phyloP scores from a whole-genome alignment of 495 filamentous ascomycete species.

The Penicillium nucicola region DNA sequence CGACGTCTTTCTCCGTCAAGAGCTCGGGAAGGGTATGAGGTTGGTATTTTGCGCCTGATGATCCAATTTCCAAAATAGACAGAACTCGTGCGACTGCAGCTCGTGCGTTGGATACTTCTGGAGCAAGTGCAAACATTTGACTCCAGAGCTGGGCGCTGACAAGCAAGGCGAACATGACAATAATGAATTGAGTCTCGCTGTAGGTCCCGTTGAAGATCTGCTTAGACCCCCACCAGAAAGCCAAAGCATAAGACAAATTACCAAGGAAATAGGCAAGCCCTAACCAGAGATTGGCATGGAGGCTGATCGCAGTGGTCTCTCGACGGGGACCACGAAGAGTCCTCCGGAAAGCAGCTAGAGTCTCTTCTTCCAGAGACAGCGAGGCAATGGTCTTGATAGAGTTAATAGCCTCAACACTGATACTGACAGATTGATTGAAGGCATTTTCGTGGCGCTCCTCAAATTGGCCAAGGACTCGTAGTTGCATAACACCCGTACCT shows the following conservation, averaged over 20 bases:
- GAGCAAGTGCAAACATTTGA: constrained; percentile 63
- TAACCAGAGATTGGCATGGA: constrained; percentile 34
- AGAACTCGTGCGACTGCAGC: too few relatives aligned
- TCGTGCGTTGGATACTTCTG: constrained; percentile 55
- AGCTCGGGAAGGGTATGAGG: too few relatives aligned
- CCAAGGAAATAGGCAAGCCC: constrained; percentile 39
- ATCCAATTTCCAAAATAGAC: too few relatives aligned
- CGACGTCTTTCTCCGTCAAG: constrained; percentile 14
- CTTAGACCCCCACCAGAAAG: constrained; percentile 65
- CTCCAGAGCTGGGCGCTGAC: constrained; percentile 61
- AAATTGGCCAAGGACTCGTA: constrained; percentile 49
- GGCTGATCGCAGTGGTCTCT: constrained; percentile 44
- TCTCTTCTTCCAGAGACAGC: constrained; percentile 42
- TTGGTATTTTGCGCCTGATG: too few relatives aligned
- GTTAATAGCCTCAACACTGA: constrained; percentile 49
- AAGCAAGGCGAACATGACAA: constrained; percentile 57
- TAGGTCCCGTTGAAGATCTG: constrained; percentile 55
- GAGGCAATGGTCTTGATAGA: constrained; percentile 52
- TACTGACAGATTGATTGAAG: constrained; percentile 45
- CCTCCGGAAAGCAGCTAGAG: constrained; percentile 32
- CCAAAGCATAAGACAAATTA: constrained; percentile 59
- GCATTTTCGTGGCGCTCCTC: constrained; percentile 56
- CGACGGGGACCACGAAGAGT: constrained; percentile 34
- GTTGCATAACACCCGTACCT: constrained; percentile 49
- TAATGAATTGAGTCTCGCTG: constrained; percentile 60